A percentile compares a stretch with the other conserved stretches of the same genome.
phyloP scores from a whole-genome alignment of 208 protist species.

The Trypanosoma brucei region DNA sequence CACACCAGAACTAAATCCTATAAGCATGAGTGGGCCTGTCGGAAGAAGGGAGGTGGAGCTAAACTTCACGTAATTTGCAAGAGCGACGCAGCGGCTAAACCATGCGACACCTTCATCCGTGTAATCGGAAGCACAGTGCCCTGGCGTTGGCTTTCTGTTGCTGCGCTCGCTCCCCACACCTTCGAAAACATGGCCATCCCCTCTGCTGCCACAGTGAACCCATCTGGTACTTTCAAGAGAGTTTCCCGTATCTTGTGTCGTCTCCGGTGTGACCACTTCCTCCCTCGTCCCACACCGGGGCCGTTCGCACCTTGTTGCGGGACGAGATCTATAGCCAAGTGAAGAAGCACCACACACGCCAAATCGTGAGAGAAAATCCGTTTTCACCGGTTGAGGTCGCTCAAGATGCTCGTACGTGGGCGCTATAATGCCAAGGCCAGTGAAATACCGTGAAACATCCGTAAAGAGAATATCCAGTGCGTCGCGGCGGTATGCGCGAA shows the following conservation, averaged over 20 bases:
- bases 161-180: not conserved
- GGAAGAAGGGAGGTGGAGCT: constrained; percentile 16
- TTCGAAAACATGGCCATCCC: not conserved
- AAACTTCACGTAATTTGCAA: constrained; percentile 28
- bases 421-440: constrained; percentile 61
- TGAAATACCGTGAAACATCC: constrained; percentile 71
- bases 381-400: constrained; percentile 27
- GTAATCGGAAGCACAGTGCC: no score
- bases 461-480: constrained; percentile 78
- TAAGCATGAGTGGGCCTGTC: constrained; percentile 39
- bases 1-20: constrained; percentile 74
- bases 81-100: constrained; percentile 61
- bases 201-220: not conserved
- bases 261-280: not conserved
- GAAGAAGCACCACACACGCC: constrained; percentile 8
- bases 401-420: constrained; percentile 82
- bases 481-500: constrained; percentile 76
- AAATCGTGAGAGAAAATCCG: constrained; percentile 70
- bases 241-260: not conserved
- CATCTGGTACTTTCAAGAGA: not conserved
- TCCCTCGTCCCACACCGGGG: not conserved
- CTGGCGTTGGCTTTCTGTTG: no score
- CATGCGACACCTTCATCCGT: constrained; percentile 22
- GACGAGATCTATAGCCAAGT: not conserved
- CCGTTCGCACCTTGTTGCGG: not conserved